These are phyloP conservation scores for Tricholoma bakamatsutake DNA, from an alignment of 768 basidiomycete species.

Conservation along the genomic window DNA sequence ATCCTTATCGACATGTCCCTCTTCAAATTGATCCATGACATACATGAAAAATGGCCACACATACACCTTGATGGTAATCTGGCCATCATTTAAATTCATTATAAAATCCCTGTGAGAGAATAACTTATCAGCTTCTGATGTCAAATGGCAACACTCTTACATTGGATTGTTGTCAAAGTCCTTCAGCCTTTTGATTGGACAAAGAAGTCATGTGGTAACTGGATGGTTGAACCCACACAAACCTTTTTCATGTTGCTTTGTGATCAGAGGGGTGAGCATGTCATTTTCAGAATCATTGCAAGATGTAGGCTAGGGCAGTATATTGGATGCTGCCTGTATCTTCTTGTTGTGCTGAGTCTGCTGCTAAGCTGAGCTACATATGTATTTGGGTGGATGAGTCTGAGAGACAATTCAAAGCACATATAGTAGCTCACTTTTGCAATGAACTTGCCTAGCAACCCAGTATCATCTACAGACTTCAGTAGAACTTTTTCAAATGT, in stretches of 20 bases:
- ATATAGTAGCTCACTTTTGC: not conserved
- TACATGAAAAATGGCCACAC: not conserved
- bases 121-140: not conserved
- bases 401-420: not conserved
- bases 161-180: not conserved
- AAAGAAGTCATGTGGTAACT: not conserved
- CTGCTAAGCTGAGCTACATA: not conserved
- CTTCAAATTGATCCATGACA: not conserved
- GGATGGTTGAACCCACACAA: not conserved
- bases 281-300: not conserved
- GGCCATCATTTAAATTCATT: not conserved
- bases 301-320: not conserved
- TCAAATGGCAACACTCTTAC: not conserved
- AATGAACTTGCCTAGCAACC: not conserved
- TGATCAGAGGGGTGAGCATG: not conserved
- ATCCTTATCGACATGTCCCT: not conserved
- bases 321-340: not conserved
- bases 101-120: not conserved
- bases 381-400: not conserved
- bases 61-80: not conserved
- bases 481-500: not conserved
- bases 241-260: not conserved
- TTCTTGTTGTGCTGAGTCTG: not conserved
- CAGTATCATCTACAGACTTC: not conserved
- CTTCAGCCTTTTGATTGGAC: not conserved